Percentiles rank a stretch among this genome's conserved stretches.
phyloP scores from a whole-genome alignment of 768 basidiomycete genomes.

The Calocera viscosa region DNA sequence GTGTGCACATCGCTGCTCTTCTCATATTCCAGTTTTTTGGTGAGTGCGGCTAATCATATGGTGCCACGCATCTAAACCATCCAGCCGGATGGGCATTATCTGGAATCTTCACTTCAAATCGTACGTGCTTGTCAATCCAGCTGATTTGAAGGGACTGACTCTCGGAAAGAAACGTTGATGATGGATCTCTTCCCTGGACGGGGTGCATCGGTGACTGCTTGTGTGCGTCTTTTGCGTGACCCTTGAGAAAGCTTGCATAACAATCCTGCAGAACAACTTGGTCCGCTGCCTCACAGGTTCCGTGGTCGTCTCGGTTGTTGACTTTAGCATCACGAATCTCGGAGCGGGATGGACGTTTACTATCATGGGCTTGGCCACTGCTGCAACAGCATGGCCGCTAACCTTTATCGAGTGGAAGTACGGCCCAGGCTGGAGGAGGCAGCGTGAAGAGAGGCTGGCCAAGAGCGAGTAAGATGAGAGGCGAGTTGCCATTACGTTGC shows the following conservation, averaged over 20 bases:
- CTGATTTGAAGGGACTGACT: not conserved
- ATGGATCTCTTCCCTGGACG: constrained; percentile 28
- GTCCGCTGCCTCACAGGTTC: constrained; percentile 19
- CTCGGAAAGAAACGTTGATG: constrained; percentile 12
- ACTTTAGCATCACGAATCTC: not conserved
- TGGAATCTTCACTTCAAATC: constrained; percentile 15
- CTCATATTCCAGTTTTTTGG: constrained; percentile 24
- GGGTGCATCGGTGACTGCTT: constrained; percentile 25
- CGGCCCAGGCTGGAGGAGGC: not conserved
- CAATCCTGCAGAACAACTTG: constrained; percentile 18
- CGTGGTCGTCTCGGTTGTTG: constrained; percentile 8
- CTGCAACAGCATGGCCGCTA: not conserved
- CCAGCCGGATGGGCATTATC: constrained; percentile 15
- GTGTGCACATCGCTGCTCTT: constrained; percentile 20
- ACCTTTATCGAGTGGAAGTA: constrained; percentile 1
- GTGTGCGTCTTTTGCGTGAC: not conserved
- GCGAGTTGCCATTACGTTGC: not conserved
- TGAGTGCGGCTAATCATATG: not conserved
- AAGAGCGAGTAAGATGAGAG: not conserved
- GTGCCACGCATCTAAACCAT: not conserved
- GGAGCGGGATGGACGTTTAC: constrained; percentile 1
- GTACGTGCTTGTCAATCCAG: not conserved
- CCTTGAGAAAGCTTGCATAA: not conserved
- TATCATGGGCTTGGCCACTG: not conserved
- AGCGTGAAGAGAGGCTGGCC: not conserved